A percentile compares a stretch with the other conserved stretches of the same genome.
Conservation (phyloP, 2,329 filamentous ascomycete genomes). For the Verticillium albo-atrum region DNA sequence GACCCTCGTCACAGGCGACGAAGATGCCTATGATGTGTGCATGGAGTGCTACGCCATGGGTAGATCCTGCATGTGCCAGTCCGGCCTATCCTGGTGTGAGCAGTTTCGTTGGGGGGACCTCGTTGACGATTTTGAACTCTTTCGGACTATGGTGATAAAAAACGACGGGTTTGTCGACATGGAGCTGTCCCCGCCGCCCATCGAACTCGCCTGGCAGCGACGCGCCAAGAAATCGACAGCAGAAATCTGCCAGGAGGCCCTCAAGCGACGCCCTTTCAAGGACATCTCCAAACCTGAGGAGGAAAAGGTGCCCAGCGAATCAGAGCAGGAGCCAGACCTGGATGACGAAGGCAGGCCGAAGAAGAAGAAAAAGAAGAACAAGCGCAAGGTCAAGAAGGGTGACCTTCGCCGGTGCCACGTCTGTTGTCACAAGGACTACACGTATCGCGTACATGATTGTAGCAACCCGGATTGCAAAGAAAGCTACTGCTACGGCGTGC, state of each 20-base stretch:
- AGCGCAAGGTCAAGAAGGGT: slow-evolving; percentile 48
- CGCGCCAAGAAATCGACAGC: slow-evolving; percentile 75
- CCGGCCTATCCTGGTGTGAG: slow-evolving; percentile 83
- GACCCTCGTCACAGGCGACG: slow-evolving; percentile 58
- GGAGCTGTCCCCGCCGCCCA: slow-evolving; percentile 61
- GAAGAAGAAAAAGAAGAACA: slow-evolving; percentile 61
- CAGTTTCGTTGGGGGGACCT: slow-evolving; percentile 86
- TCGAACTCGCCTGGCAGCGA: slow-evolving; percentile 64
- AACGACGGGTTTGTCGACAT: slow-evolving; percentile 65
- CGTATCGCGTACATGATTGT: slow-evolving; percentile 82
- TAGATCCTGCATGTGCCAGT: slow-evolving; percentile 84
- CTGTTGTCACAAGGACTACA: slow-evolving; percentile 73
- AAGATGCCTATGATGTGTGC: slow-evolving; percentile 91
- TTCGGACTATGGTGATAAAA: slow-evolving; percentile 73
- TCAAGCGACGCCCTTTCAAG: slow-evolving; percentile 74
- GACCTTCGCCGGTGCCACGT: slow-evolving; percentile 69
- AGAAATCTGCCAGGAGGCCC: slow-evolving; percentile 89
- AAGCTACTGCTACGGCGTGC: slow-evolving; percentile 86
- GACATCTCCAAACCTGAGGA: slow-evolving; percentile 65
- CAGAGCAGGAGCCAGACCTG: slow-evolving; percentile 51
- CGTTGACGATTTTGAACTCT: slow-evolving; percentile 71
- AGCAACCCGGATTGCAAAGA: slow-evolving; percentile 63
- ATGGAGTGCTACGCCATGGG: slow-evolving; percentile 99
- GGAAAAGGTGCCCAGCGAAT: slow-evolving; percentile 37
- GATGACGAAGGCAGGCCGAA: slow-evolving; percentile 59